These are phyloP conservation scores for Tetragonia tetragonoides DNA, from an alignment of 148 eudicot genomes.

Conservation along the genomic window DNA sequence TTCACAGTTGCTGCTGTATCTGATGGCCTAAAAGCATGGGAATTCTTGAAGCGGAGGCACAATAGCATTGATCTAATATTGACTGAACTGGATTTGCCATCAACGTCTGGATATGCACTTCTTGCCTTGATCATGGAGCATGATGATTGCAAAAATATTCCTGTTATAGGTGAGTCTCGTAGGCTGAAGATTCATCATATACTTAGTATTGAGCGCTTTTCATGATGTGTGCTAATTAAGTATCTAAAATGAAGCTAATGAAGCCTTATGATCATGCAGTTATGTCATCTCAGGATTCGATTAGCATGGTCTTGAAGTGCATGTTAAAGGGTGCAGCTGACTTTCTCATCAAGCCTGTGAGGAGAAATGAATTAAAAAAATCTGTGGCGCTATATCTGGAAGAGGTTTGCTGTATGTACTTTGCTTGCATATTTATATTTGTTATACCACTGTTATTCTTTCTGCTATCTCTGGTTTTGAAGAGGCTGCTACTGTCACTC, in stretches of 20 bases:
- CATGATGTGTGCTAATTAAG: neutral
- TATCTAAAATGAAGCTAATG: neutral
- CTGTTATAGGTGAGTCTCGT: slow-evolving; percentile 51
- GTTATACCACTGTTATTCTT: neutral
- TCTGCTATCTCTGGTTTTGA: neutral
- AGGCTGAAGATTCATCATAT: neutral
- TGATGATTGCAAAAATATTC: slow-evolving; percentile 48
- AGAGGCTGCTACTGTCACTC: neutral
- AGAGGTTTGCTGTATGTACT: slow-evolving; percentile 35
- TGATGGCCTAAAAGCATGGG: slow-evolving; percentile 67
- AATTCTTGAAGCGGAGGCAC: slow-evolving; percentile 41
- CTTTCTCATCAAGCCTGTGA: slow-evolving; percentile 61
- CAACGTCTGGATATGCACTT: slow-evolving; percentile 59
- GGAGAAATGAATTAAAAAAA: slow-evolving; percentile 63
- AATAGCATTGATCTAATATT: slow-evolving; percentile 49
- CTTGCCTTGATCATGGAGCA: slow-evolving; percentile 53
- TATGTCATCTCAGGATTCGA: slow-evolving; percentile 64
- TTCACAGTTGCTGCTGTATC: slow-evolving; percentile 54
- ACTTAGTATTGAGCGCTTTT: neutral
- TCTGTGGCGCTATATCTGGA: slow-evolving; percentile 74
- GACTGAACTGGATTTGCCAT: slow-evolving; percentile 60
- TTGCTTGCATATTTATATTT: neutral
- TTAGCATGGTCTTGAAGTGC: slow-evolving; percentile 54
- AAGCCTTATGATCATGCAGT: slow-evolving; percentile 38
- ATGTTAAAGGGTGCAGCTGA: slow-evolving; percentile 63